Percentiles rank a stretch among this genome's conserved stretches.
Conservation (phyloP, 495 filamentous ascomycete genomes). For the Aspergillus ellipticus region DNA sequence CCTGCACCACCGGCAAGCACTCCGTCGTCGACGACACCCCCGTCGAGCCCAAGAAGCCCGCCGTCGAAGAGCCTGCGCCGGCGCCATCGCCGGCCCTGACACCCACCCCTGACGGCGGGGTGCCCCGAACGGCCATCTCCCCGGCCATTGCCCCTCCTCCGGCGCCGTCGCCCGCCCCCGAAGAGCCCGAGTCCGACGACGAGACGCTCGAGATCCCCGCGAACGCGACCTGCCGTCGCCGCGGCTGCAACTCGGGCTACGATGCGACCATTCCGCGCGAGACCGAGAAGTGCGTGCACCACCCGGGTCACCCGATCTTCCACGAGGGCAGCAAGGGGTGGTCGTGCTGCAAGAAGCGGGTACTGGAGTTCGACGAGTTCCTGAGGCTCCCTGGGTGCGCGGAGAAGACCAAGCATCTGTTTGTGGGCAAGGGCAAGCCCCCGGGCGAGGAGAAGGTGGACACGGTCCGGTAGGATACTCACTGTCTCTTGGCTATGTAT, state of each 20-base stretch:
- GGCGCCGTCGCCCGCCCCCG: conserved; percentile 59
- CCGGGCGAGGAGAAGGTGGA: conserved; percentile 56
- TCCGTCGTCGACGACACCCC: conserved; percentile 78
- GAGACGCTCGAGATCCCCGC: conserved; percentile 62
- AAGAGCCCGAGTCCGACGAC: conserved; percentile 88
- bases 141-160: conserved; percentile 52
- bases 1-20: conserved; percentile 93
- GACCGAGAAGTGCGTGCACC: conserved; percentile 77
- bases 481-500: conserved; percentile 3
- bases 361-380: conserved; percentile 97
- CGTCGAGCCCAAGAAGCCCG: conserved; percentile 45
- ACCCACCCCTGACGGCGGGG: conserved; percentile 17
- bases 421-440: conserved; percentile 72
- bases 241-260: conserved; percentile 66
- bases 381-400: conserved; percentile 90
- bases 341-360: conserved; percentile 91
- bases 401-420: conserved; percentile 76
- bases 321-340: conserved; percentile 98
- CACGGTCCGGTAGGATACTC: conserved; percentile 71
- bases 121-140: conserved; percentile 38
- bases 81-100: conserved; percentile 27
- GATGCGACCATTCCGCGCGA: conserved; percentile 55
- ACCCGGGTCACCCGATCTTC: conserved; percentile 85
- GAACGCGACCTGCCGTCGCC: conserved; percentile 72
- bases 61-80: conserved; percentile 22